phyloP scores from a whole-genome alignment of 352 stramenopile genomes.

The Phytopythium ostracodes region DNA sequence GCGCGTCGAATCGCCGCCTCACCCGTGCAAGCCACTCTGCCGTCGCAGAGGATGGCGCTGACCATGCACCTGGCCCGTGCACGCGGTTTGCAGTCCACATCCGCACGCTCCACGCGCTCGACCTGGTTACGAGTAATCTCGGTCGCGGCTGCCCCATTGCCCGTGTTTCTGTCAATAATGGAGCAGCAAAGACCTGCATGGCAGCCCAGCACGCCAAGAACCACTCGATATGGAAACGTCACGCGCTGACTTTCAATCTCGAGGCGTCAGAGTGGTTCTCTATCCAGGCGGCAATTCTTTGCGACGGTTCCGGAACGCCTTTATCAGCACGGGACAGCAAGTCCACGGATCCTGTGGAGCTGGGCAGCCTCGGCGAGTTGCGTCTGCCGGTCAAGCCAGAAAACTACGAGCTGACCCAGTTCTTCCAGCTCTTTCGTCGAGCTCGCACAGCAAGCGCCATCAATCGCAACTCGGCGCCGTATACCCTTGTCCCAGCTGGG shows the following conservation, averaged over 20 bases:
- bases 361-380: slow-evolving; percentile 27
- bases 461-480: neutral
- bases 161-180: slow-evolving; percentile 7
- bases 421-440: slow-evolving; percentile 24
- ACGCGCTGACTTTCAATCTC: slow-evolving; percentile 15
- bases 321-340: neutral
- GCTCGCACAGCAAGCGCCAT: slow-evolving; percentile 2
- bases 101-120: neutral
- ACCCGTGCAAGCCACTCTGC: too few relatives aligned
- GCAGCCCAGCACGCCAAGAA: slow-evolving; percentile 28
- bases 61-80: neutral
- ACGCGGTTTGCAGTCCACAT: neutral
- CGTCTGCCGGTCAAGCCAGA: slow-evolving; percentile 13
- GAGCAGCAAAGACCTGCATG: slow-evolving; percentile 8
- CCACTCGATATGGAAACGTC: slow-evolving; percentile 29
- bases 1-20: too few relatives aligned
- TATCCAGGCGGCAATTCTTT: slow-evolving; percentile 1
- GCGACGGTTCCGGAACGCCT: too few relatives aligned
- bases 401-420: slow-evolving; percentile 24
- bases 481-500: slow-evolving; percentile 14
- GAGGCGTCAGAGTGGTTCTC: slow-evolving; percentile 6
- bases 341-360: neutral
- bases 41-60: neutral
- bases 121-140: neutral
- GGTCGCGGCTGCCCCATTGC: neutral